Evolutionary conservation across 148 eudicot genomes (phyloP).

Genomic region (Camellia lanceoleosa): DNA sequence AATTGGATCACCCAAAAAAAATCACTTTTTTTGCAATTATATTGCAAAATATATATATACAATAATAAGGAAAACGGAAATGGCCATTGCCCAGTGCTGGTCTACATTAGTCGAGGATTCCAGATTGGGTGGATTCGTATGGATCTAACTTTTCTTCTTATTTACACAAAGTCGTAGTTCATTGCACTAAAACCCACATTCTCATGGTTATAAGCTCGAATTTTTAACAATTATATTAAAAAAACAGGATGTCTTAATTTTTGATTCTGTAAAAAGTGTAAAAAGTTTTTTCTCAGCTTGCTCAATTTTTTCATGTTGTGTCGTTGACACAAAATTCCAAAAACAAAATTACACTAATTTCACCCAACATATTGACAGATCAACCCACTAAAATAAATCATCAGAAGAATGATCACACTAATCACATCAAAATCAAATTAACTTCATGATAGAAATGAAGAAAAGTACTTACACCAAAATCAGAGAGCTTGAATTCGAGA

Average conservation of each 20-base stretch:
- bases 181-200: not conserved
- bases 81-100: not conserved
- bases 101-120: not conserved
- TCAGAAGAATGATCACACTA: not conserved
- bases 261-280: not conserved
- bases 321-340: not conserved
- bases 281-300: not conserved
- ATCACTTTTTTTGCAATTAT: no score
- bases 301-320: not conserved
- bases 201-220: not conserved
- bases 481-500: constrained; percentile 1
- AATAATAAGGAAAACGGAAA: not conserved
- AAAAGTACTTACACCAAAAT: not conserved
- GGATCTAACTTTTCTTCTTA: not conserved
- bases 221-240: not conserved
- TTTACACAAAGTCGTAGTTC: no score
- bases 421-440: no score
- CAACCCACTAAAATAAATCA: not conserved
- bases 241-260: not conserved
- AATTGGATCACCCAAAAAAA: no score
- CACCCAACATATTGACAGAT: not conserved
- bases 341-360: not conserved
- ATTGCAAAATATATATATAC: no score
- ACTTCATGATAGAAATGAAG: not conserved
- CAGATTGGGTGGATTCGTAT: not conserved